A percentile compares a stretch with the other conserved stretches of the same genome.
Conservation (phyloP, 2,329 filamentous ascomycete species). For the Alternaria rosae region DNA sequence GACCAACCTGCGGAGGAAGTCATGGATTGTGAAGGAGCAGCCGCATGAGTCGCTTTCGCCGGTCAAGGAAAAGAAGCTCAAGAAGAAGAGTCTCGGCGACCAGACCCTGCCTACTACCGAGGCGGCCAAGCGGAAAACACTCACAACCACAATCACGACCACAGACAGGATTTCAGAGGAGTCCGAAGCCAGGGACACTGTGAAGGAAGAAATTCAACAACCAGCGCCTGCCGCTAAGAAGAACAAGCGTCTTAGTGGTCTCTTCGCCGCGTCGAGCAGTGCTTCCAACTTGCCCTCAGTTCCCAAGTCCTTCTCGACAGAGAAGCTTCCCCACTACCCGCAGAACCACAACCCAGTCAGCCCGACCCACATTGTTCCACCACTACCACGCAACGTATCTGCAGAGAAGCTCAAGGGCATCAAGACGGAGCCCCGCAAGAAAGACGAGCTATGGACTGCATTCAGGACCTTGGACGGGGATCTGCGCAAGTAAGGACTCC, state of each 20-base stretch:
- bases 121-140: slow-evolving; percentile 35
- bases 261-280: slow-evolving; percentile 38
- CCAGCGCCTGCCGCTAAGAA: slow-evolving; percentile 42
- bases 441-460: slow-evolving; percentile 73
- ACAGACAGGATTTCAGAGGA: slow-evolving; percentile 43
- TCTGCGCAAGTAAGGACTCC: slow-evolving; percentile 65
- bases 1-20: slow-evolving; percentile 47
- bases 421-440: slow-evolving; percentile 60
- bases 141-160: slow-evolving; percentile 23
- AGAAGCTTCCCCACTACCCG: slow-evolving; percentile 51
- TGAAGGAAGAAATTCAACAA: slow-evolving; percentile 33
- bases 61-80: slow-evolving; percentile 22
- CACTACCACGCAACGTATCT: slow-evolving; percentile 52
- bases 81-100: slow-evolving; percentile 24
- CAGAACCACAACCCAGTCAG: slow-evolving; percentile 43
- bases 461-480: slow-evolving; percentile 74
- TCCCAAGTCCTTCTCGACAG: slow-evolving; percentile 60
- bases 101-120: slow-evolving; percentile 29
- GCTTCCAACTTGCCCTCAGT: slow-evolving; percentile 50
- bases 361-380: slow-evolving; percentile 49
- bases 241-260: slow-evolving; percentile 44
- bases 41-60: slow-evolving; percentile 23
- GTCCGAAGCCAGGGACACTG: slow-evolving; percentile 27
- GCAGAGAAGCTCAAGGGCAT: slow-evolving; percentile 51
- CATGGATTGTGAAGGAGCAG: slow-evolving; percentile 40